These are phyloP conservation scores for Rutstroemia sp. DNA, from an alignment of 2,329 filamentous ascomycete species.

Conservation along the genomic window DNA sequence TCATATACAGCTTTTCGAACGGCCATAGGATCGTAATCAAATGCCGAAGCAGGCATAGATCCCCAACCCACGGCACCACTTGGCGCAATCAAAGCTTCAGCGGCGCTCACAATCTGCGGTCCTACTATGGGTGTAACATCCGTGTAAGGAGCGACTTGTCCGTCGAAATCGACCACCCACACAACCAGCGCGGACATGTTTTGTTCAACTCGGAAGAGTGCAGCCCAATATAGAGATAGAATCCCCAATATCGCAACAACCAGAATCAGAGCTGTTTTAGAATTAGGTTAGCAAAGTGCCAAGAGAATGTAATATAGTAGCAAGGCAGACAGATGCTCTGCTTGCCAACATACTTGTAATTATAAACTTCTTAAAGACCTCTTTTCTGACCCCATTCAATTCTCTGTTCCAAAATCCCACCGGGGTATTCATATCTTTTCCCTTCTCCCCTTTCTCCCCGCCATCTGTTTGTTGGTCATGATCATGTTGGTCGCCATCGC, in stretches of 20 bases:
- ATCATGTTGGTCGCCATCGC: background rate
- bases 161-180: conserved; percentile 58
- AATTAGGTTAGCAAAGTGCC: background rate
- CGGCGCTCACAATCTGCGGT: conserved; percentile 41
- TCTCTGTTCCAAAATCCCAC: conserved; percentile 21
- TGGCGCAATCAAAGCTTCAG: conserved; percentile 33
- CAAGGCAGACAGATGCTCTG: conserved; percentile 23
- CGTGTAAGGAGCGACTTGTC: conserved; percentile 43
- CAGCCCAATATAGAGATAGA: conserved; percentile 55
- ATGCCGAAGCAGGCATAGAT: background rate
- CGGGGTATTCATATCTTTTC: conserved; percentile 8
- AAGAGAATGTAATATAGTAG: conserved; percentile 25
- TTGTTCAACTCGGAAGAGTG: conserved; percentile 42
- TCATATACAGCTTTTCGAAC: background rate
- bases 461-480: background rate
- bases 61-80: conserved; percentile 1
- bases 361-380: conserved; percentile 18
- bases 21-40: background rate
- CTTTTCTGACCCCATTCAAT: conserved; percentile 12
- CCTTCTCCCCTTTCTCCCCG: conserved; percentile 6
- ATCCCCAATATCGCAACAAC: conserved; percentile 28
- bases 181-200: conserved; percentile 43
- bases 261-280: background rate
- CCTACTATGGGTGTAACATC: conserved; percentile 47
- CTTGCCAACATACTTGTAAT: conserved; percentile 18